phyloP scores from a whole-genome alignment of 768 basidiomycete species.

The Pisolithus sp. region DNA sequence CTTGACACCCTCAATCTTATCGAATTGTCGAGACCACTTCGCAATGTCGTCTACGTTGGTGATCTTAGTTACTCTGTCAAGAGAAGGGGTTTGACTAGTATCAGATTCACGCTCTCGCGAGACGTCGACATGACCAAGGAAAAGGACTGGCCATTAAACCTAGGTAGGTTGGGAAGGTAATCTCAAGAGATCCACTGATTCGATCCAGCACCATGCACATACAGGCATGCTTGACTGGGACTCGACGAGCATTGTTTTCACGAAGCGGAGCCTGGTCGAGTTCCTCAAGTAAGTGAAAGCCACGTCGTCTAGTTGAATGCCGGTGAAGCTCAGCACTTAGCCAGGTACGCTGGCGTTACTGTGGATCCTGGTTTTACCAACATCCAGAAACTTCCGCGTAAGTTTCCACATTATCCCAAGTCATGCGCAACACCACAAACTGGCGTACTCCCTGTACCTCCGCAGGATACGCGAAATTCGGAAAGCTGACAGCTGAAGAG shows the following conservation, averaged over 20 bases:
- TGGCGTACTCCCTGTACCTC: not conserved
- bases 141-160: constrained; percentile 62
- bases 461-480: constrained; percentile 67
- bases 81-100: not conserved
- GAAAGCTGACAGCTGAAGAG: constrained; percentile 34
- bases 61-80: not conserved
- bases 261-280: constrained; percentile 68
- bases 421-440: not conserved
- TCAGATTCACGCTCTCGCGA: constrained; percentile 53
- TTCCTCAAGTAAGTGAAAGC: constrained; percentile 57
- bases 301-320: not conserved
- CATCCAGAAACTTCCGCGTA: constrained; percentile 72
- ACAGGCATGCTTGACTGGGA: constrained; percentile 82
- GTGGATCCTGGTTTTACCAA: constrained; percentile 72
- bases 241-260: constrained; percentile 67
- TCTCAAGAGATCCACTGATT: not conserved
- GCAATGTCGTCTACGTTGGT: not conserved
- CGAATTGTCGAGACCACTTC: not conserved
- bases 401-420: constrained; percentile 3
- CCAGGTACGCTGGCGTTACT: constrained; percentile 66
- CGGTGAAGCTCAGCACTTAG: constrained; percentile 21
- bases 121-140: constrained; percentile 59
- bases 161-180: constrained; percentile 40
- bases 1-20: not conserved
- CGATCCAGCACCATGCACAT: not conserved